phyloP scores from a whole-genome alignment of 768 basidiomycete genomes.

The Kwoniella bestiolae region DNA sequence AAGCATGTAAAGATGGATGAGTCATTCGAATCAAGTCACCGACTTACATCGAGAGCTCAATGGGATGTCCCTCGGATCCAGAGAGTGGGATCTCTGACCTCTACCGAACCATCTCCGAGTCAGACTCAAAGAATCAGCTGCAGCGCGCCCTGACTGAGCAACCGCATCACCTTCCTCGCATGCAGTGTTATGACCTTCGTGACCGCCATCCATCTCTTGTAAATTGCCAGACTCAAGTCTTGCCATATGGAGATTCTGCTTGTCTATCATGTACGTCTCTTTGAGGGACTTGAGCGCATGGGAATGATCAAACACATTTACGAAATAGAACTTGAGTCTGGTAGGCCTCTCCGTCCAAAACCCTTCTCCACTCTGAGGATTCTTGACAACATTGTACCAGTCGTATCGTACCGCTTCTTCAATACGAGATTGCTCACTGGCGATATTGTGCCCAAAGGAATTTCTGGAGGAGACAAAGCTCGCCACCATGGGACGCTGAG shows the following conservation, averaged over 20 bases:
- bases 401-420: background rate
- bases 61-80: no score
- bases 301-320: background rate
- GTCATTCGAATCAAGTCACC: no score
- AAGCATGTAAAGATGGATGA: background rate
- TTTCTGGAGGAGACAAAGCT: background rate
- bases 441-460: background rate
- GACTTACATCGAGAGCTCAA: background rate
- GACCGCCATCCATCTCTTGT: background rate
- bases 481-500: background rate
- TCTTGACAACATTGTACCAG: background rate
- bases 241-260: background rate
- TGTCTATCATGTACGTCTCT: background rate
- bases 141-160: no score
- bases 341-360: background rate
- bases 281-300: background rate
- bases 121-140: no score
- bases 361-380: background rate
- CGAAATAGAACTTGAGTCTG: background rate
- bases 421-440: background rate
- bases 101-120: no score
- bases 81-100: no score
- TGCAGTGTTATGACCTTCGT: no score
- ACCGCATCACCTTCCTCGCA: no score
- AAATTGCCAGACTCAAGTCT: background rate